Evolutionary conservation across 768 basidiomycete species (phyloP).

Genomic region (Agaricus sinodeliciosus): DNA sequence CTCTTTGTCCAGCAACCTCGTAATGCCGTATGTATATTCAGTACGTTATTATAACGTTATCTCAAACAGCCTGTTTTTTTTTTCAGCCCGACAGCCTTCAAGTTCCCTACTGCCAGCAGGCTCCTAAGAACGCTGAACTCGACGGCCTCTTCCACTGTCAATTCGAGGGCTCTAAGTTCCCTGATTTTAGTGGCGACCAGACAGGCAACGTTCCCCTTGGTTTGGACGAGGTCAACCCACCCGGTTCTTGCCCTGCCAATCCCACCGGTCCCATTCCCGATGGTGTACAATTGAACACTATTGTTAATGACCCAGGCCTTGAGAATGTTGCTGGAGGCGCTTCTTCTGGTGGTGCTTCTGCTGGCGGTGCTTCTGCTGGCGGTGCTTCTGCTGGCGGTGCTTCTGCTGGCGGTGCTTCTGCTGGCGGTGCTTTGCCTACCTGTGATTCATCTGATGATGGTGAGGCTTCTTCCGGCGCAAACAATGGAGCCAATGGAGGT

Average conservation of each 20-base stretch:
- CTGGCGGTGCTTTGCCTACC: neutral
- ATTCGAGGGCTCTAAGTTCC: slow-evolving; percentile 34
- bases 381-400: neutral
- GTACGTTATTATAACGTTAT: neutral
- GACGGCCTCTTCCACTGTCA: slow-evolving; percentile 50
- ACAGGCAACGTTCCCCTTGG: slow-evolving; percentile 44
- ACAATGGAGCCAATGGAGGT: neutral
- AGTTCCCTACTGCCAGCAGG: slow-evolving; percentile 43
- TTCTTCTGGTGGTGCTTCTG: neutral
- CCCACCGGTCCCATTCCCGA: slow-evolving; percentile 36
- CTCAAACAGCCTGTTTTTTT: slow-evolving; percentile 2
- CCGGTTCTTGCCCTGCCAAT: slow-evolving; percentile 42
- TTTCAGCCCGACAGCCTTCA: slow-evolving; percentile 38
- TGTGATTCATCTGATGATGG: neutral
- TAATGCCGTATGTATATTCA: slow-evolving; percentile 34
- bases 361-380: neutral
- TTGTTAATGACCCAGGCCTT: slow-evolving; percentile 28
- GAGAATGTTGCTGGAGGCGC: neutral
- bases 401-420: neutral
- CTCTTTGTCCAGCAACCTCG: slow-evolving; percentile 46
- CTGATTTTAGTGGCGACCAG: slow-evolving; percentile 33
- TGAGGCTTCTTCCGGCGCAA: neutral
- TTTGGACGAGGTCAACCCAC: slow-evolving; percentile 29
- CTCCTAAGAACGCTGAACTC: slow-evolving; percentile 41
- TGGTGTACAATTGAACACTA: slow-evolving; percentile 33